Evolutionary conservation across 1,139 yeast genomes (phyloP).

Genomic region (Lodderomyces beijingensis): DNA sequence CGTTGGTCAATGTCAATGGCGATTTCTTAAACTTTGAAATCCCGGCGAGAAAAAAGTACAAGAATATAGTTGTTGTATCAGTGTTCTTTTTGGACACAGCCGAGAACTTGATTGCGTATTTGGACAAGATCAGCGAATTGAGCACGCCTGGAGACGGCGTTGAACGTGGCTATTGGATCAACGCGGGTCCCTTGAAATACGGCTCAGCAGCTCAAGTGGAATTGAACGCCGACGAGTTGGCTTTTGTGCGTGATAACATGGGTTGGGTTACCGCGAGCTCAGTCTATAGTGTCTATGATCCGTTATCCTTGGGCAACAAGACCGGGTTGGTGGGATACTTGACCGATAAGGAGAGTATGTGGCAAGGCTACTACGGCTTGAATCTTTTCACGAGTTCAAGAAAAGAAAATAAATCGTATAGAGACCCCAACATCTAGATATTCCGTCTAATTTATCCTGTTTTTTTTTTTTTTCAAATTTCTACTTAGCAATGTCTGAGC

Average conservation of each 20-base stretch:
- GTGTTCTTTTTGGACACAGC: slow-evolving; percentile 86
- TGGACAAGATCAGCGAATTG: slow-evolving; percentile 55
- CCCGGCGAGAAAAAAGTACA: slow-evolving; percentile 23
- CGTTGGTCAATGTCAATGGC: slow-evolving; percentile 50
- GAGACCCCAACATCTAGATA: not conserved
- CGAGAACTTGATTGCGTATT: slow-evolving; percentile 69
- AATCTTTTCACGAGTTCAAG: slow-evolving; percentile 41
- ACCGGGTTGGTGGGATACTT: slow-evolving; percentile 43
- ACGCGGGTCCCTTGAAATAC: slow-evolving; percentile 82
- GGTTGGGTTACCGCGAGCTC: slow-evolving; percentile 58
- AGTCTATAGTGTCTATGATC: slow-evolving; percentile 9
- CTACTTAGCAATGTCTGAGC: slow-evolving; percentile 35
- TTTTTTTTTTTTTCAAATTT: not conserved
- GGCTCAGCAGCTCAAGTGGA: slow-evolving; percentile 85
- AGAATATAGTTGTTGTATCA: slow-evolving; percentile 59
- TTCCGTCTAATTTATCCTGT: not conserved
- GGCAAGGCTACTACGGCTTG: slow-evolving; percentile 76
- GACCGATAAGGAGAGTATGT: slow-evolving; percentile 61
- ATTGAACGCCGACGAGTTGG: slow-evolving; percentile 61
- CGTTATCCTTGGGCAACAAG: slow-evolving; percentile 18
- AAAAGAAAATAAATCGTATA: slow-evolving; percentile 18
- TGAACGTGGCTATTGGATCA: slow-evolving; percentile 67
- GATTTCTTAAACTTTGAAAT: slow-evolving; percentile 57
- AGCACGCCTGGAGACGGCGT: slow-evolving; percentile 28
- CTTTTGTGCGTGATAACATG: slow-evolving; percentile 41